Base-by-base conservation (phyloP, 75 land plant species). In the Cupressus sempervirens region DNA sequence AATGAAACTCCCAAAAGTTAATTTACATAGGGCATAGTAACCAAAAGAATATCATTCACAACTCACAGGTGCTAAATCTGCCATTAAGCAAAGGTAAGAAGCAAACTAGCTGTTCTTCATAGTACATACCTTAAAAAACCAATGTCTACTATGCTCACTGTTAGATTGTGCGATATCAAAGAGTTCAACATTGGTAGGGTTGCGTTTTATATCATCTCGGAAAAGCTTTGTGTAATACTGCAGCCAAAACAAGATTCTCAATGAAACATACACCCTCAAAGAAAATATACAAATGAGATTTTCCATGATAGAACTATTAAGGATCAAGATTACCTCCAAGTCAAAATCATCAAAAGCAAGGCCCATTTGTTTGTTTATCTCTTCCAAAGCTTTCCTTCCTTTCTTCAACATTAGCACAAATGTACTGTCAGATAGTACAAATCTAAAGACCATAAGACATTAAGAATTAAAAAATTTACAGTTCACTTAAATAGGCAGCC, bases 151-250 rank as follows among this genome's bases (percentile, higher is more conserved):
- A 84, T 97, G 99, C 85, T 97, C 99, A 86, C 98, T 96, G 84
- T 97, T 97, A 18, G 99, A 97, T 84, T 97, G 99, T 1, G 99
- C 99, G 87, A 97, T 96, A 83, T 97, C 99, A 93, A 97, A 97
- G 65, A 97, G 91, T 86, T 97, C 99, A 13, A 97, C 99, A 82
- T 93, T 96, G 46, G 99, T 96, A 7, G 99, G 99, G 76, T 97
- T 90, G 30, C 99, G 88, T 86, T 94, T 96, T 68, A 97, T 96
- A 36, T 97, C 99, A 84, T 94, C 92, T 81, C 83, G 86, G 56
- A 97, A 97, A 26, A 97, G 94, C 58, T 81, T 76, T n/a, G 94
- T 96, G 80, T 97, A 97, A 84, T 93, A 96, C 89, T 93, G 86
- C 43, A 94, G 43, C 54, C 34, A 52, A 43, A 20, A 20, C 29